phyloP scores from a whole-genome alignment of 164 flowering plant species.

The Litsea cubeba region DNA sequence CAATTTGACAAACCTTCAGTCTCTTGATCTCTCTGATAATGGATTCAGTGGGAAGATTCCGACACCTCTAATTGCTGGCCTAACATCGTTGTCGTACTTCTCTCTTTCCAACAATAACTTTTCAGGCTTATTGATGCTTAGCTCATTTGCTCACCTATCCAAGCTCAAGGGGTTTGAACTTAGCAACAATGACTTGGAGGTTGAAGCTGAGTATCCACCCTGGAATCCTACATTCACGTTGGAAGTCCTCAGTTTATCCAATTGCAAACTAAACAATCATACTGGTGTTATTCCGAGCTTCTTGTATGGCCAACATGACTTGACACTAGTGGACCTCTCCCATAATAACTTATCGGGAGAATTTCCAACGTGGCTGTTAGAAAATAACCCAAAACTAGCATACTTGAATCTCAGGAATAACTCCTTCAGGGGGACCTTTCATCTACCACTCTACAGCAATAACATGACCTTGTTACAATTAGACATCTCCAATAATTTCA shows the following conservation, averaged over 20 bases:
- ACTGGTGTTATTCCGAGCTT: neutral
- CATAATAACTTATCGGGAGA: slow-evolving; percentile 7
- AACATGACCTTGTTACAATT: neutral
- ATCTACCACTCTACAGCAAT: neutral
- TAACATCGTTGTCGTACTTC: neutral
- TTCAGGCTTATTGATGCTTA: neutral
- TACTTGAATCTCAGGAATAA: neutral
- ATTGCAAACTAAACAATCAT: too few species aligned
- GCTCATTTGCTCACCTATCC: too few species aligned
- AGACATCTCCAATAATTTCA: neutral
- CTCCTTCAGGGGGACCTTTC: neutral
- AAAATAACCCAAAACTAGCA: slow-evolving; percentile 1
- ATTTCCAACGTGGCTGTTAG: slow-evolving; percentile 3
- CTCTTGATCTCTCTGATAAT: slow-evolving; percentile 4
- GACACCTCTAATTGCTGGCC: neutral
- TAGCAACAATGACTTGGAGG: too few species aligned
- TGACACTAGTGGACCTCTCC: slow-evolving; percentile 2
- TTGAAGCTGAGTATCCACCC: too few species aligned
- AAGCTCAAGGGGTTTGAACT: too few species aligned
- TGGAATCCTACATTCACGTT: too few species aligned
- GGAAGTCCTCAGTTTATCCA: too few species aligned
- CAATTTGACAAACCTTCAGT: slow-evolving; percentile 4
- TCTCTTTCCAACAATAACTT: neutral
- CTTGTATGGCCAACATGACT: neutral
- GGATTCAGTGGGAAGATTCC: slow-evolving; percentile 1